These are phyloP conservation scores for Agapanthus africanus DNA, from an alignment of 106 monocot genomes.

Conservation along the genomic window DNA sequence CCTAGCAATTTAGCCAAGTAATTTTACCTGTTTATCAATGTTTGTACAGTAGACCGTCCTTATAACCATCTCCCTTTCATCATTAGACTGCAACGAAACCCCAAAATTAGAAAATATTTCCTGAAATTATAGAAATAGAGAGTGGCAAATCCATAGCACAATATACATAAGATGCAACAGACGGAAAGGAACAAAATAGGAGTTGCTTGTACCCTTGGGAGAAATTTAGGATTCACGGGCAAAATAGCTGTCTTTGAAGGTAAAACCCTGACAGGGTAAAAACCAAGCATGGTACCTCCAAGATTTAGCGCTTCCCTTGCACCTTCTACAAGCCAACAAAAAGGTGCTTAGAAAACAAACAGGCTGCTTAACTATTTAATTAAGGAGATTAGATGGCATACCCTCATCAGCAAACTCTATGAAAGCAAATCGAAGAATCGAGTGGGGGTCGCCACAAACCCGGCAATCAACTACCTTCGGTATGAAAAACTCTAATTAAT, in stretches of 20 bases:
- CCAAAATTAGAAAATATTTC: no score
- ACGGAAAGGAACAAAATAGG: background rate
- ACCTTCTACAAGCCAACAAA: conserved; percentile 27
- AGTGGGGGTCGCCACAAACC: conserved; percentile 61
- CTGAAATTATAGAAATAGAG: no score
- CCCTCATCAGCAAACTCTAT: conserved; percentile 59
- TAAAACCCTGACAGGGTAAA: conserved; percentile 64
- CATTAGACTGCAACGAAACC: conserved; percentile 25
- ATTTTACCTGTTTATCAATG: conserved; percentile 59
- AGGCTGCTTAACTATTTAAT: no score
- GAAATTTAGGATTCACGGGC: conserved; percentile 86
- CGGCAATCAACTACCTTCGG: conserved; percentile 73
- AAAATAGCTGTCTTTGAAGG: conserved; percentile 90
- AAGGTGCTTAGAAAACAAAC: background rate
- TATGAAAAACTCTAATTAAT: no score
- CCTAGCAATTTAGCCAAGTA: no score
- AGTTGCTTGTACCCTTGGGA: conserved; percentile 46
- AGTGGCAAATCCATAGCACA: no score
- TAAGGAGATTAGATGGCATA: no score
- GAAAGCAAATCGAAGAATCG: conserved; percentile 68
- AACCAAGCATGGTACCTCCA: conserved; percentile 58
- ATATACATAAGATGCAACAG: background rate
- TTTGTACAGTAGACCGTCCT: conserved; percentile 75
- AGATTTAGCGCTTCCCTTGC: conserved; percentile 66
- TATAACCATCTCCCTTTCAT: conserved; percentile 56